Conservation (phyloP, 140 eudicot genomes). For the Cichorium intybus region DNA sequence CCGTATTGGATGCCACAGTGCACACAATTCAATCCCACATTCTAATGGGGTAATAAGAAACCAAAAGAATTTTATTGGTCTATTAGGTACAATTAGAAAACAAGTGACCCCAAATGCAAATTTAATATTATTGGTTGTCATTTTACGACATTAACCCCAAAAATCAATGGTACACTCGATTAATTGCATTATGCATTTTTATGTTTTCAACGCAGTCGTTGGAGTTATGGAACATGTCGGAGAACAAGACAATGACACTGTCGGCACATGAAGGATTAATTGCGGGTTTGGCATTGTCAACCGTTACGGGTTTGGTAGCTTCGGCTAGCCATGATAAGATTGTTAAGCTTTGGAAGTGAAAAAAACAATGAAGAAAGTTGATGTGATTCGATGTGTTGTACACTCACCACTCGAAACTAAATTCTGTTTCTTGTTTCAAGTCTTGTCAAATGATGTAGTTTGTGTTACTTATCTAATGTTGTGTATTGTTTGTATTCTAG, state of each 20-base stretch:
- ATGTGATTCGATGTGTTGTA: background rate
- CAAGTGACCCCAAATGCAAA: no score
- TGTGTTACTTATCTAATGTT: background rate
- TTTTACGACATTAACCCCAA: no score
- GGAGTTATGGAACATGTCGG: slow-evolving; percentile 95
- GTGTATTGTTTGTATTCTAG: background rate
- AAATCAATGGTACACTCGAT: no score
- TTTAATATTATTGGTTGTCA: no score
- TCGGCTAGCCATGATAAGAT: slow-evolving; percentile 98
- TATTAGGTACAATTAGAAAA: no score
- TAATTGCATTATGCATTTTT: background rate
- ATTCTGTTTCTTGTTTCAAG: background rate
- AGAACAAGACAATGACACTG: slow-evolving; percentile 90
- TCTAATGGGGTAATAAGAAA: no score
- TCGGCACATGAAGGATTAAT: slow-evolving; percentile 91
- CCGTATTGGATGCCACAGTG: no score
- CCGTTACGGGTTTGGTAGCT: slow-evolving; percentile 76
- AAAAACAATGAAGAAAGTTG: background rate
- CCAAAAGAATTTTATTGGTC: no score
- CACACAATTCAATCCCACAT: no score
- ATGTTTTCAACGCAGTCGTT: slow-evolving; percentile 45
- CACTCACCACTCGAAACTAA: background rate
- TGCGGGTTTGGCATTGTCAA: slow-evolving; percentile 77
- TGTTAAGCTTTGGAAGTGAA: slow-evolving; percentile 87
- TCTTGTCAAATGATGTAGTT: background rate